Percentiles rank a stretch among this genome's conserved stretches.
Conservation (phyloP, 1,284 basidiomycete species). For the Megacollybia platyphylla region DNA sequence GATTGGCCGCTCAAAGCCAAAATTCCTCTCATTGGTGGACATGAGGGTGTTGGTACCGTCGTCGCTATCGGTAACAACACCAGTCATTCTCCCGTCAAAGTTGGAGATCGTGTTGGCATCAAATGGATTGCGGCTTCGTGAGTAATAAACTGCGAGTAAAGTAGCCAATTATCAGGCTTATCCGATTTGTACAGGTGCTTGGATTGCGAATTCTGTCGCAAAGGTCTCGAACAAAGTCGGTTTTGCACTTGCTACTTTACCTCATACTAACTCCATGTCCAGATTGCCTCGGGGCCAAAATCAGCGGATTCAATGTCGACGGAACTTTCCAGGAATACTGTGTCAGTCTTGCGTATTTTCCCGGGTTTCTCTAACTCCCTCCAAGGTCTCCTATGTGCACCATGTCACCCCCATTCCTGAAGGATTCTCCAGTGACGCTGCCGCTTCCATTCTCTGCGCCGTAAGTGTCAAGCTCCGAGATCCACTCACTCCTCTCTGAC, state of each 20-base stretch:
- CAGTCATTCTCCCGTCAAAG: conserved; percentile 40
- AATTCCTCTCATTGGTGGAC: conserved; percentile 74
- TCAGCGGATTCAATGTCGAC: conserved; percentile 67
- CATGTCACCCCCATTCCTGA: conserved; percentile 72
- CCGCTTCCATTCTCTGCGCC: conserved; percentile 77
- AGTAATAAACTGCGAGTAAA: too few species aligned
- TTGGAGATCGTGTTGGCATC: conserved; percentile 80
- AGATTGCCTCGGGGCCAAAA: conserved; percentile 51
- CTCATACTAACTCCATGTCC: neutral
- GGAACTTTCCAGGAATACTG: conserved; percentile 81
- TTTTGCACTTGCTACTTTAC: conserved; percentile 8
- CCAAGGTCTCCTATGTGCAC: conserved; percentile 46
- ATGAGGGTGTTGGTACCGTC: conserved; percentile 69
- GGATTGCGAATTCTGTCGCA: conserved; percentile 66
- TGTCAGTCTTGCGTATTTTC: conserved; percentile 20
- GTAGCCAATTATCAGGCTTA: neutral
- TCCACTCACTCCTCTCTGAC: conserved; percentile 1
- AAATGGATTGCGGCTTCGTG: conserved; percentile 75
- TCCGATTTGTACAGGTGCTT: conserved; percentile 18
- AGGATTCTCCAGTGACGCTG: conserved; percentile 47
- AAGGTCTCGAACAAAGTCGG: conserved; percentile 60
- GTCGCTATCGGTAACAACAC: conserved; percentile 71
- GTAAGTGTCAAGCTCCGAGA: conserved; percentile 21
- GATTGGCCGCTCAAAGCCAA: conserved; percentile 66
- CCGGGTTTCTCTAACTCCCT: neutral